A percentile compares a stretch with the other conserved stretches of the same genome.
Conservation (phyloP, 208 protist genomes). For the Crithidia fasciculata region DNA sequence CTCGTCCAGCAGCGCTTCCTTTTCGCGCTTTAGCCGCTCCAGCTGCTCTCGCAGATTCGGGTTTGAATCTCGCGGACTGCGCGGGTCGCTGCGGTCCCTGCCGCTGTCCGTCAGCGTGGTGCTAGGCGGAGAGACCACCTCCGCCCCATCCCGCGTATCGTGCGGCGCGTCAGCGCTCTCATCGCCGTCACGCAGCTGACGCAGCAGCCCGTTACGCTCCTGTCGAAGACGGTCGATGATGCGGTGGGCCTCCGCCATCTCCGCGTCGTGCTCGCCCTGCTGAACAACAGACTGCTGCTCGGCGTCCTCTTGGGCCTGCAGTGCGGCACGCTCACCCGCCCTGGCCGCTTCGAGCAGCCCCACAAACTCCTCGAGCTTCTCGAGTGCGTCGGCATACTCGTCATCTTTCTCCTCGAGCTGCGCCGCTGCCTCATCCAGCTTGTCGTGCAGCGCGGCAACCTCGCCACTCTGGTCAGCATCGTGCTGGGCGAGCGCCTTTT, state of each 20-base stretch:
- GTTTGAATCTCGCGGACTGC: not conserved
- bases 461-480: constrained; percentile 31
- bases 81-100: not conserved
- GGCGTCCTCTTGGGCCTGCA: constrained; percentile 33
- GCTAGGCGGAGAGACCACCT: not conserved
- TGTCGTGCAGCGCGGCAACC: constrained; percentile 43
- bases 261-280: constrained; percentile 16
- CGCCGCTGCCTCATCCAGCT: constrained; percentile 48
- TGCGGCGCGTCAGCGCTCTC: not conserved
- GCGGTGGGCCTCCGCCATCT: constrained; percentile 10
- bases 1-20: constrained; percentile 62
- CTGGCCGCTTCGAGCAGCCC: constrained; percentile 57
- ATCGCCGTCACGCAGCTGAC: constrained; percentile 2
- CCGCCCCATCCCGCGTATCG: not conserved
- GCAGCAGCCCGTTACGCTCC: not conserved
- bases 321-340: constrained; percentile 50
- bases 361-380: constrained; percentile 77
- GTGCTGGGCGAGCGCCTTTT: constrained; percentile 23
- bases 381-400: constrained; percentile 54
- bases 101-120: not conserved
- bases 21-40: constrained; percentile 67
- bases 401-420: constrained; percentile 51
- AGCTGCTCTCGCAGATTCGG: constrained; percentile 46
- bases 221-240: constrained; percentile 7
- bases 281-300: constrained; percentile 47